Percentiles rank a stretch among this genome's conserved stretches.
Evolutionary conservation across 768 basidiomycete species (phyloP).

Genomic region (Cubamyces sp.): DNA sequence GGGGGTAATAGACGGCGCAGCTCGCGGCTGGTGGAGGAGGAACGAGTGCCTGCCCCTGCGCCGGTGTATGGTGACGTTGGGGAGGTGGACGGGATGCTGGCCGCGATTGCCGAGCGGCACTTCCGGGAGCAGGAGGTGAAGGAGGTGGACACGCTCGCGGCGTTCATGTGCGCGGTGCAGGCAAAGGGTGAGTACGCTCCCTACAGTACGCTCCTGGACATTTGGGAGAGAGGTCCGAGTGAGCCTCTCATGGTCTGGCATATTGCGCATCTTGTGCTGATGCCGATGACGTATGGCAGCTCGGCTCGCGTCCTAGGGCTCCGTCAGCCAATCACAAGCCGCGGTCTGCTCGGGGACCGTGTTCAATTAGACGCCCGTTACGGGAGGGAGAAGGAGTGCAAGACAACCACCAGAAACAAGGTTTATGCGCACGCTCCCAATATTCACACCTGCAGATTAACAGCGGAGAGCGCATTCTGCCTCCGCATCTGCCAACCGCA

Average conservation of each 20-base stretch:
- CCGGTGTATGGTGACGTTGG: slow-evolving; percentile 72
- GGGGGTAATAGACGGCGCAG: slow-evolving; percentile 69
- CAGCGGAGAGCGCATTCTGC: not conserved
- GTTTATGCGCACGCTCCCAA: slow-evolving; percentile 4
- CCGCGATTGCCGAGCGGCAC: slow-evolving; percentile 72
- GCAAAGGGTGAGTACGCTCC: slow-evolving; percentile 36
- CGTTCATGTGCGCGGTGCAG: slow-evolving; percentile 79
- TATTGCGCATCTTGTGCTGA: slow-evolving; percentile 8
- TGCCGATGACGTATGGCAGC: slow-evolving; percentile 17
- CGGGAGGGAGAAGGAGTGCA: not conserved
- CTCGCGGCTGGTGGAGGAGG: slow-evolving; percentile 74
- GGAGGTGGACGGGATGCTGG: slow-evolving; percentile 69
- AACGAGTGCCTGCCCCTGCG: slow-evolving; percentile 40
- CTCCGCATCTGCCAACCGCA: slow-evolving; percentile 11
- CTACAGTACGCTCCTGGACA: no score
- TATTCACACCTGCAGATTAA: no score
- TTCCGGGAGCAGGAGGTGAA: slow-evolving; percentile 68
- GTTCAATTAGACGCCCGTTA: not conserved
- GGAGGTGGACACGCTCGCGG: slow-evolving; percentile 81
- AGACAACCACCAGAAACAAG: not conserved
- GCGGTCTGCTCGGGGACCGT: slow-evolving; percentile 12
- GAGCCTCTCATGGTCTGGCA: not conserved
- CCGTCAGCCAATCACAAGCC: slow-evolving; percentile 19
- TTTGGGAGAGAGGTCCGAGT: no score
- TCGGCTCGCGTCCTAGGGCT: slow-evolving; percentile 10